phyloP scores from a whole-genome alignment of 257 asterid genomes.

The Nicotiana otophora region DNA sequence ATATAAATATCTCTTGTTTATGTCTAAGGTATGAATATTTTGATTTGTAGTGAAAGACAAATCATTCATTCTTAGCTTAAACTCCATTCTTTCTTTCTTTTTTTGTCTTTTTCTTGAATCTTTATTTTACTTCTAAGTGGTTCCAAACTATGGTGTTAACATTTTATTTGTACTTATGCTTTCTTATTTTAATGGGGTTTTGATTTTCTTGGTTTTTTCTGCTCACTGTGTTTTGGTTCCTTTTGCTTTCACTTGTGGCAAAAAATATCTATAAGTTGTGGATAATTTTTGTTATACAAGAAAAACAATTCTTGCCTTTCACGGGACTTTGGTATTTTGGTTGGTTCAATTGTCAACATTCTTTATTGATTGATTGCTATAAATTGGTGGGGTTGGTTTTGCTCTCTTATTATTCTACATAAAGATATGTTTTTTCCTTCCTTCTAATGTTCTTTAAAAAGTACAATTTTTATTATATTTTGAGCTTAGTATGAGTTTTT shows the following conservation, averaged over 20 bases:
- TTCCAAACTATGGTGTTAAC: not conserved
- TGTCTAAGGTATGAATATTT: not conserved
- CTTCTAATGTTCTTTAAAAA: not conserved
- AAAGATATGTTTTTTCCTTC: not conserved
- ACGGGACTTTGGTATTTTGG: slow-evolving; percentile 24
- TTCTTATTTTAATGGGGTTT: not conserved
- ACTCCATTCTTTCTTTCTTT: not conserved
- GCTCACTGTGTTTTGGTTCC: not conserved
- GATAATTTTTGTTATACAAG: slow-evolving; percentile 13
- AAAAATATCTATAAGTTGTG: not conserved
- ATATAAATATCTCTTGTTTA: not conserved
- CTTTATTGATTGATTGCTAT: slow-evolving; percentile 12
- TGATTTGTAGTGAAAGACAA: not conserved
- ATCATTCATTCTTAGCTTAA: not conserved
- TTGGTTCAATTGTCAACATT: slow-evolving; percentile 11
- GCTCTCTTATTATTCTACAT: not conserved
- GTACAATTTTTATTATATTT: not conserved
- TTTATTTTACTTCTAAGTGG: not conserved
- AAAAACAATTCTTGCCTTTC: slow-evolving; percentile 34
- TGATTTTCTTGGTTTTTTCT: not conserved
- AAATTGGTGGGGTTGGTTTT: slow-evolving; percentile 17
- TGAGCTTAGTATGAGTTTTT: not conserved
- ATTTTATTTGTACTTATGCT: not conserved
- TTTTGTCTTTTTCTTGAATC: not conserved
- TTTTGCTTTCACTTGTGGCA: not conserved